phyloP scores from a whole-genome alignment of 106 monocot genomes.

The Dendrobium nobile region DNA sequence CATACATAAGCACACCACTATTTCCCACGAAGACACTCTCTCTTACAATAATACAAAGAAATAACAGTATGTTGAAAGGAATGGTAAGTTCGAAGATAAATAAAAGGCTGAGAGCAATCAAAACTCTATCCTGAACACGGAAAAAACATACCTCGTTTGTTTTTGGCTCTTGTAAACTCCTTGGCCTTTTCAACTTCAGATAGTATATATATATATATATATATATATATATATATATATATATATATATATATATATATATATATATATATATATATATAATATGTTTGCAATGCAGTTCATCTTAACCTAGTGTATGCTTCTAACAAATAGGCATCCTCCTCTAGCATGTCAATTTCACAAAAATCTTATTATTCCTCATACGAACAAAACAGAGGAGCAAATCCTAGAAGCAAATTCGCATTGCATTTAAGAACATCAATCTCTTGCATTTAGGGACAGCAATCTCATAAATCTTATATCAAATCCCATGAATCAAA shows the following conservation, averaged over 20 bases:
- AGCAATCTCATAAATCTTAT: too few species aligned
- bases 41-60: not conserved
- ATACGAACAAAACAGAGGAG: not conserved
- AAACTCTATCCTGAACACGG: not conserved
- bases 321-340: not conserved
- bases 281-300: too few species aligned
- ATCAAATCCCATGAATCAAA: too few species aligned
- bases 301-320: not conserved
- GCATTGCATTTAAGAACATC: not conserved
- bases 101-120: not conserved
- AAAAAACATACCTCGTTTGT: constrained; percentile 57
- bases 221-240: too few species aligned
- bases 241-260: too few species aligned
- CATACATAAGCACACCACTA: not conserved
- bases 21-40: not conserved
- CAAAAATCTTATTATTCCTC: not conserved
- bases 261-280: too few species aligned
- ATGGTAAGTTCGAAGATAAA: not conserved
- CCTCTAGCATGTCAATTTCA: not conserved
- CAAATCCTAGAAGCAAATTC: not conserved
- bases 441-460: not conserved
- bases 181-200: constrained; percentile 72
- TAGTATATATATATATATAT: too few species aligned
- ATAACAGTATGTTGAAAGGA: not conserved
- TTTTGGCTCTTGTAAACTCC: constrained; percentile 63